A percentile compares a stretch with the other conserved stretches of the same genome.
These are phyloP conservation scores for Rhododendron ferrugineum DNA, from an alignment of 148 eudicot species.

Conservation along the genomic window DNA sequence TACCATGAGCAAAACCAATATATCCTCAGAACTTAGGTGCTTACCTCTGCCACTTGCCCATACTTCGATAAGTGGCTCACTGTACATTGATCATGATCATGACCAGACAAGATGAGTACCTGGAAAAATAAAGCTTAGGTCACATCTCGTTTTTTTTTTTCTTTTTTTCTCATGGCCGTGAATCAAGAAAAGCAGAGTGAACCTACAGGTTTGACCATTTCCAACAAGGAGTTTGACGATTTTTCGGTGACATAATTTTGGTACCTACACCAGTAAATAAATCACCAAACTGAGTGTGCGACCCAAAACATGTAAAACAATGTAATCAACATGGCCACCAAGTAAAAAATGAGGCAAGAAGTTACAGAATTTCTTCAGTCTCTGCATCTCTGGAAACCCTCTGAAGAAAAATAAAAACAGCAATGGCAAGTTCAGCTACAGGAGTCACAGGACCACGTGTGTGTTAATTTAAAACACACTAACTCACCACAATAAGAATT, in stretches of 20 bases:
- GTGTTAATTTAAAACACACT: background rate
- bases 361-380: constrained; percentile 59
- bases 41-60: constrained; percentile 73
- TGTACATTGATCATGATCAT: constrained; percentile 94
- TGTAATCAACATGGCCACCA: background rate
- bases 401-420: constrained; percentile 44
- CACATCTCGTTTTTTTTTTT: background rate
- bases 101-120: constrained; percentile 90
- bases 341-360: background rate
- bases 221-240: constrained; percentile 48
- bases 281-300: constrained; percentile 11
- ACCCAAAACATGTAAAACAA: background rate
- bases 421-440: constrained; percentile 22
- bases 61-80: constrained; percentile 54
- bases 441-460: constrained; percentile 1
- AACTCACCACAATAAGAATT: background rate
- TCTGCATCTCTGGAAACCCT: constrained; percentile 44
- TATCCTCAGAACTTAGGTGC: constrained; percentile 8
- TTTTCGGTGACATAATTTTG: constrained; percentile 77
- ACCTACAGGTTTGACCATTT: constrained; percentile 71
- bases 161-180: background rate
- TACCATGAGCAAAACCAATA: constrained; percentile 6
- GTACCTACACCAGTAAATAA: constrained; percentile 50
- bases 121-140: constrained; percentile 20
- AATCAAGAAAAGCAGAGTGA: constrained; percentile 16